Conservation (phyloP, 345 rosid genomes). For the Eucalyptus marginata region DNA sequence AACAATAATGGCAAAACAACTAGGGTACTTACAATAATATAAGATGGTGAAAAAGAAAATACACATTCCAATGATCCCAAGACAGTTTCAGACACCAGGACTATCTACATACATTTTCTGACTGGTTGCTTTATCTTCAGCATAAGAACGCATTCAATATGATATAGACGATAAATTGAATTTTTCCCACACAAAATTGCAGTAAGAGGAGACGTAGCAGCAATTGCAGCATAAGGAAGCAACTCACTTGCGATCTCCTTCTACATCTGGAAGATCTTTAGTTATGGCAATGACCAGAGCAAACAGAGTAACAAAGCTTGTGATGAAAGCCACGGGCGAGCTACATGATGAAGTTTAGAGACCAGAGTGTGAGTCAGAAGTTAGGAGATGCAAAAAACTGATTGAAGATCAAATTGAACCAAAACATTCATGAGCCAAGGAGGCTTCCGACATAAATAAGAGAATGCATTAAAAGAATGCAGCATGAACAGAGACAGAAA, state of each 20-base stretch:
- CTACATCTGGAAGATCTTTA: constrained; percentile 93
- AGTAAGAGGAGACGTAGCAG: neutral
- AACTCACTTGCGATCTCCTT: constrained; percentile 95
- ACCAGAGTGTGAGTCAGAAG: neutral
- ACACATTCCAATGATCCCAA: neutral
- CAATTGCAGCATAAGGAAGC: neutral
- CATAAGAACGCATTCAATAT: neutral
- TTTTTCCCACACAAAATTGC: neutral
- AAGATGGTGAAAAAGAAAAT: neutral
- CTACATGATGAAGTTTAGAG: constrained; percentile 29
- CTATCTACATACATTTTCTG: neutral
- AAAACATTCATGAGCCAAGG: neutral
- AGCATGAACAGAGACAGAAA: neutral
- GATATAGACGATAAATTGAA: neutral
- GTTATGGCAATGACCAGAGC: constrained; percentile 94
- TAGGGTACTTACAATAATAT: neutral
- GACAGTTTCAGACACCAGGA: neutral
- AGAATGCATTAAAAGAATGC: neutral
- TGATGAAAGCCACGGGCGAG: constrained; percentile 93
- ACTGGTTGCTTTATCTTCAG: neutral
- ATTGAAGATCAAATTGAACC: neutral
- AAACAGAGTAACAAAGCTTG: constrained; percentile 79
- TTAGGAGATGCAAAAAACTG: neutral
- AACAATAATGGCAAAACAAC: neutral
- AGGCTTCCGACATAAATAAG: neutral